phyloP scores from a whole-genome alignment of 2,329 filamentous ascomycete genomes.

The Furcasterigmium furcatum region DNA sequence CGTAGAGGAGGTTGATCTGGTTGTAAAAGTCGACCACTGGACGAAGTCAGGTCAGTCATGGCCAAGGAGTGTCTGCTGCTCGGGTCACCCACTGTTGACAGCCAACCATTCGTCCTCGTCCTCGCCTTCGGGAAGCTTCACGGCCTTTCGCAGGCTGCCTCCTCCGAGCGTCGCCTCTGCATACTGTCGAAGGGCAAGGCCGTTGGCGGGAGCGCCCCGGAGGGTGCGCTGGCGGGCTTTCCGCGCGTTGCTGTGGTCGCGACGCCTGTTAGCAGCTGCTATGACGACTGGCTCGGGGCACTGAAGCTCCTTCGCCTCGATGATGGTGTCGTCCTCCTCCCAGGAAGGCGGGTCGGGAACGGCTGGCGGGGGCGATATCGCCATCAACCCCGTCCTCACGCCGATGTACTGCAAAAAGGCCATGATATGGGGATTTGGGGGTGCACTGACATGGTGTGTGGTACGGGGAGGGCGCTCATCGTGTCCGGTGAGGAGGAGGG shows the following conservation, averaged over 20 bases:
- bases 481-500: conserved; percentile 1
- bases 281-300: conserved; percentile 20
- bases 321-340: conserved; percentile 14
- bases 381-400: conserved; percentile 18
- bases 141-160: conserved; percentile 91
- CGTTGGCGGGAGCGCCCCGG: conserved; percentile 77
- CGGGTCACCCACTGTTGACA: conserved; percentile 74
- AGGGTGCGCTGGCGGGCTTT: conserved; percentile 80
- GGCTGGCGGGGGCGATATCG: conserved; percentile 3
- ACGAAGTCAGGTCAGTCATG: neutral
- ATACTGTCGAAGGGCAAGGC: conserved; percentile 93
- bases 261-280: conserved; percentile 17
- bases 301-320: conserved; percentile 8
- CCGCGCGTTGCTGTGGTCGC: conserved; percentile 68
- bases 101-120: conserved; percentile 98
- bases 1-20: conserved; percentile 98
- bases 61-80: neutral
- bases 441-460: conserved; percentile 14
- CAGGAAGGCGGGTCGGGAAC: conserved; percentile 11
- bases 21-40: conserved; percentile 99
- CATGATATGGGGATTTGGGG: conserved; percentile 7
- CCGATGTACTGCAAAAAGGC: conserved; percentile 12
- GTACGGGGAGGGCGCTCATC: conserved; percentile 7
- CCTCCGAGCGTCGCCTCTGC: conserved; percentile 95
- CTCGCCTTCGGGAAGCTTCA: conserved; percentile 94